Conservation (phyloP, 2,329 filamentous ascomycete genomes). For the Hypoxylon sp. region DNA sequence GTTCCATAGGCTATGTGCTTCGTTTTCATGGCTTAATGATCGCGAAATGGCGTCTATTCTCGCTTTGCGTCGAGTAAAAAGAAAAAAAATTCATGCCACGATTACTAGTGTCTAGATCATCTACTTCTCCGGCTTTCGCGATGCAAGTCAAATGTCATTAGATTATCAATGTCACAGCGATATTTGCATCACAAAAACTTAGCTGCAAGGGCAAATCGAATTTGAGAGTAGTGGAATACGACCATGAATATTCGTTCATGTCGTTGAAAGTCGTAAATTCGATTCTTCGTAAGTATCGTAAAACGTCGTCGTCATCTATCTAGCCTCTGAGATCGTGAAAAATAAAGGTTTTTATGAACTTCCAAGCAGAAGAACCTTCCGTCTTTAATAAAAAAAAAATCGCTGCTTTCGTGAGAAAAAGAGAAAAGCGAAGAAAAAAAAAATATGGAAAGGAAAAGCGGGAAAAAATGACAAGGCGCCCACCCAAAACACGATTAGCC, state of each 20-base stretch:
- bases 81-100: slow-evolving; percentile 1
- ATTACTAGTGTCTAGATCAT: not conserved
- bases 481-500: slow-evolving; percentile 25
- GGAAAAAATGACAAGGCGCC: slow-evolving; percentile 17
- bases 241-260: slow-evolving; percentile 36
- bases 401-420: not conserved
- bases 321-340: slow-evolving; percentile 45
- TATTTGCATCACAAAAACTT: not conserved
- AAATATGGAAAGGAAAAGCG: slow-evolving; percentile 19
- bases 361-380: slow-evolving; percentile 13
- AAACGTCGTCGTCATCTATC: slow-evolving; percentile 47
- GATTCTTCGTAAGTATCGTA: slow-evolving; percentile 44
- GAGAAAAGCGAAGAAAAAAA: no score
- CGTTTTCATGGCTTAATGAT: not conserved
- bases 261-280: slow-evolving; percentile 40
- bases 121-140: slow-evolving; percentile 3
- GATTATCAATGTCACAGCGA: slow-evolving; percentile 28
- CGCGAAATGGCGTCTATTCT: not conserved
- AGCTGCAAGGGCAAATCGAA: slow-evolving; percentile 5
- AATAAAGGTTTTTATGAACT: slow-evolving; percentile 44
- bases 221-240: slow-evolving; percentile 15
- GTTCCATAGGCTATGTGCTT: not conserved
- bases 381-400: not conserved
- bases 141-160: no score
- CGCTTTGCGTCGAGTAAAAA: not conserved